Base-by-base conservation (phyloP, 306 rosid genomes). In the Ammopiptanthus mongolicus region DNA sequence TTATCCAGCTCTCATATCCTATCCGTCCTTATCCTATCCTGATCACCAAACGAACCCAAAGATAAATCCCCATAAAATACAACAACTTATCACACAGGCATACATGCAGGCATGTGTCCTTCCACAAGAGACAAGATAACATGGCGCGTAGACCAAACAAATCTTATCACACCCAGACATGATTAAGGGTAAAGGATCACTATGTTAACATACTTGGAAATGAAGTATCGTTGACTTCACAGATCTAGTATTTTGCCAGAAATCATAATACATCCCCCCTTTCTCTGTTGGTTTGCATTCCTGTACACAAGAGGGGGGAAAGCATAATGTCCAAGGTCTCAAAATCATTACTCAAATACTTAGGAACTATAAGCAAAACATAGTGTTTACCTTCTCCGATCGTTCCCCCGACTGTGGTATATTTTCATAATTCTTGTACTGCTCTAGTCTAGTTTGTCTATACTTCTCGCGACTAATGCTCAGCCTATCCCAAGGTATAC, bases 171-270 rank as follows among this genome's bases (percentile, higher is more conserved):
- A 46, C 74, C 53, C 52, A 13, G 39, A 46, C 22, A 28, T 11
- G 58, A 66, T 51, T 21, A 22, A 47, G 42, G 12, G 41, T 12
- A 73, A 22, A 15, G 2, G 36, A 48, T 64, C 50, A 59, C 29
- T 34, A 41, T 15, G 66, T 60, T 7, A 66, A 65, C 77, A 10
- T 69, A 90, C 98, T 88, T 90, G 98, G 73, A 92, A 90, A 71
- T 93, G 98, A 83, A 90, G 98, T 78, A 93, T 90, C 37, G 94
- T 93, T 58, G 98, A 90, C 76, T 93, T 93, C 82, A 90, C 98
- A 13, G 98, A 90, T 84, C 98, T 81, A 42, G 96, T 84, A 73
- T 88, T 93, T 77, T 86, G 87, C 84, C 92, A 83, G 80, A 92
- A 92, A 70, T 87, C 93, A 79, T 88, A 92, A 83, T 82, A 90